Evolutionary conservation across 2,329 filamentous ascomycete species (phyloP).

Genomic region (Aspergillus novofumigatus): DNA sequence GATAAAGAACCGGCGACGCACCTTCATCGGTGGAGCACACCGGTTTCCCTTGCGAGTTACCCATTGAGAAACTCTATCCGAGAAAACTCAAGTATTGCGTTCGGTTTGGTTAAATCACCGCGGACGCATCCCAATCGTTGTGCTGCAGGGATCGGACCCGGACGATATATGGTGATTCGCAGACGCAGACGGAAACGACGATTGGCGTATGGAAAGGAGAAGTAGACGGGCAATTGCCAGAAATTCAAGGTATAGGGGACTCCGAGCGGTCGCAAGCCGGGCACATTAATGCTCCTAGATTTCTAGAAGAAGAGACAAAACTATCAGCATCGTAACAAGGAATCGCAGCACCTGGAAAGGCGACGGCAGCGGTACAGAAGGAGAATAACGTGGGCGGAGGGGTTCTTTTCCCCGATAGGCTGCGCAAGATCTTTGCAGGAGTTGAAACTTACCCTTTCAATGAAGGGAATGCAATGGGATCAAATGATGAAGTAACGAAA

Average conservation of each 20-base stretch:
- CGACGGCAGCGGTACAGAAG: constrained; percentile 7
- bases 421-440: constrained; percentile 3
- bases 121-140: constrained; percentile 16
- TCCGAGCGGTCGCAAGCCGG: constrained; percentile 1
- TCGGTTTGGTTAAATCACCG: neutral
- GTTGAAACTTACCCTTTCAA: constrained; percentile 13
- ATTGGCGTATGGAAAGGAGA: neutral
- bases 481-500: neutral
- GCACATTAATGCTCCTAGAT: neutral
- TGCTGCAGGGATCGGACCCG: neutral
- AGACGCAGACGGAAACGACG: neutral
- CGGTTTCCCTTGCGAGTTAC: constrained; percentile 91
- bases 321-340: constrained; percentile 12
- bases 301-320: constrained; percentile 11
- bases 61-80: constrained; percentile 56
- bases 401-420: constrained; percentile 15
- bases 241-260: neutral
- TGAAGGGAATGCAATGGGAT: constrained; percentile 8
- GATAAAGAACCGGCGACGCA: constrained; percentile 43
- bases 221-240: neutral
- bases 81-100: neutral
- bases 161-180: neutral
- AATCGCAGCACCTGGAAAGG: constrained; percentile 3
- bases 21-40: constrained; percentile 90
- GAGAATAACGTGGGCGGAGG: constrained; percentile 17